A percentile compares a stretch with the other conserved stretches of the same genome.
Conservation (phyloP, 495 filamentous ascomycete species). For the Penicillium tannophilum region DNA sequence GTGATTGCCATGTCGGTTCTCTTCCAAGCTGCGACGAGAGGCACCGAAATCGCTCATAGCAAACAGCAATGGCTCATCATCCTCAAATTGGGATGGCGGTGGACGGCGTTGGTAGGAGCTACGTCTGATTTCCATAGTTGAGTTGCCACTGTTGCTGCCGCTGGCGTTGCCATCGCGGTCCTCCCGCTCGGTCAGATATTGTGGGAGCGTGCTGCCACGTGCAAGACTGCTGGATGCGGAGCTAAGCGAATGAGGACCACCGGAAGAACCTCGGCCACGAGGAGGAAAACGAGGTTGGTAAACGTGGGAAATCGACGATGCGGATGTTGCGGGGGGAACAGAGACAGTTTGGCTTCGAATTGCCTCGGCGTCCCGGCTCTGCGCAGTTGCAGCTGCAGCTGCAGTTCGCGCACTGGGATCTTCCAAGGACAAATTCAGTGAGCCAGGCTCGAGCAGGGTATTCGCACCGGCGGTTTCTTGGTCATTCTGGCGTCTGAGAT, state of each 20-base stretch:
- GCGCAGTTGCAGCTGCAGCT: slow-evolving; percentile 47
- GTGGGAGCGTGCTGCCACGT: slow-evolving; percentile 38
- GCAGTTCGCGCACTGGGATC: slow-evolving; percentile 22
- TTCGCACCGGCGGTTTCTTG: slow-evolving; percentile 28
- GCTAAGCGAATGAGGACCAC: slow-evolving; percentile 43
- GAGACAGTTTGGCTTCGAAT: slow-evolving; percentile 34
- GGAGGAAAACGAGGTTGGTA: slow-evolving; percentile 46
- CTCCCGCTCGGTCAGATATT: slow-evolving; percentile 40
- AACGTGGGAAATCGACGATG: slow-evolving; percentile 37
- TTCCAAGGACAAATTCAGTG: slow-evolving; percentile 5
- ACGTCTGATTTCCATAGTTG: slow-evolving; percentile 38
- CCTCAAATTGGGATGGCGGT: slow-evolving; percentile 47
- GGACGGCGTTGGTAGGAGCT: slow-evolving; percentile 37
- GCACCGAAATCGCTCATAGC: slow-evolving; percentile 82
- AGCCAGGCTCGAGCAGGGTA: neutral
- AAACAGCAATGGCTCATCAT: slow-evolving; percentile 84
- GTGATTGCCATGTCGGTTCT: slow-evolving; percentile 55
- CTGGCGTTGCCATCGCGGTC: slow-evolving; percentile 56
- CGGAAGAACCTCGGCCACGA: slow-evolving; percentile 45
- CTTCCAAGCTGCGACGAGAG: slow-evolving; percentile 73
- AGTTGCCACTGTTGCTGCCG: slow-evolving; percentile 52
- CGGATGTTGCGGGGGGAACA: slow-evolving; percentile 42
- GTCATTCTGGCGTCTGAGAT: slow-evolving; percentile 55
- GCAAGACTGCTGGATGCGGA: slow-evolving; percentile 49
- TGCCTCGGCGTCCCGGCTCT: slow-evolving; percentile 38